Base-by-base conservation (phyloP, 2,329 filamentous ascomycete genomes). In the Paramyrothecium roridum region DNA sequence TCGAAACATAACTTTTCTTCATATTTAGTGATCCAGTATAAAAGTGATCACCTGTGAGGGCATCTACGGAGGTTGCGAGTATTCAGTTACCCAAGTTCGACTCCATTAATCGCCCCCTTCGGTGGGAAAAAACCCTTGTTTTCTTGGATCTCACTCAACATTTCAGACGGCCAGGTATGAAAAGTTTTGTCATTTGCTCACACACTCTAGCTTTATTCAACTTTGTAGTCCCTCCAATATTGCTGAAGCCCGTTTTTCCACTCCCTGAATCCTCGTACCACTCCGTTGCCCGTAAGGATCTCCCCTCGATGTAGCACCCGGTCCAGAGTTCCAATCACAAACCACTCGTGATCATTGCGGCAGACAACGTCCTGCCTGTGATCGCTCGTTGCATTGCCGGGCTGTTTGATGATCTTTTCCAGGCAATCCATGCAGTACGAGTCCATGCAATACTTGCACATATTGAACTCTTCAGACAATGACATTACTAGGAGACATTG, bases 391-490 rank as follows among this genome's bases (percentile, higher is more conserved):
- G 64, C 65, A 53, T 72, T 72, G 0, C 63, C 65, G 2, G 64
- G 62, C 2, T 59, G 58, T 57, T 65, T 65, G 48, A 73, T 70
- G 3, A 68, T 50, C 8, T 48, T 59, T 10, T 67, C 56, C 22
- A 74, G 54, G 34, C 74, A 76, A 13, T 59, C 56, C n/a, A 63
- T 50, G 53, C 75, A 76, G 53, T 71, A 74, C 47, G 65, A 66
- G 56, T 76, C 73, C 59, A 76, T 66, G 56, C 74, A 76, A 52
- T 66, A 66, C 54, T 64, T 62, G 55, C 74, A 76, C 49, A 76
- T 63, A 13, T 60, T 64, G 37, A 74, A 72, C 21, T 67, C 65
- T 1, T 70, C 69, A 2, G 62, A 61, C 2, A 62, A 58, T 1
- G 54, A 56, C 26, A 76, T 69, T 3, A 68, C 67, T 37, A 71